Evolutionary conservation across 192 early-diverging fungal genomes (phyloP), one percentile per base, ranked within the genome.

Genomic region (Anaeromyces robustus): DNA sequence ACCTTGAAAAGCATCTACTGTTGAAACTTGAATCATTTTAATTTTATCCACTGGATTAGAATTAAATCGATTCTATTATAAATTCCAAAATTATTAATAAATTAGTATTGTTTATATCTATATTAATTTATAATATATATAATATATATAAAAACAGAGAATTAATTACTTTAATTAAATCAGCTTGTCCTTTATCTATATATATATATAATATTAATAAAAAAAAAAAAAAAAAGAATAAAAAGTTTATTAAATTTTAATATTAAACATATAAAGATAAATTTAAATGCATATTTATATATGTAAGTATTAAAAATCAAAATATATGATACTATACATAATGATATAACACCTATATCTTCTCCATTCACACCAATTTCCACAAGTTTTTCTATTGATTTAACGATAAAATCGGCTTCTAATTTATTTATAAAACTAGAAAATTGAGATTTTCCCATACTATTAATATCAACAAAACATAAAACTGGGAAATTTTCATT

Each of bases 281-380:
- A n/a, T n/a, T n/a, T n/a, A n/a, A n/a, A n/a, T n/a, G n/a, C n/a
- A n/a, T n/a, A n/a, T n/a, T n/a, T n/a, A n/a, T n/a, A n/a, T n/a
- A n/a, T n/a, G n/a, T n/a, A n/a, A n/a, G n/a, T 19, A 4, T 31
- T 4, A 2, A 39, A 41, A 78, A 34, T 30, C 41, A 28, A 59
- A 39, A 29, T 28, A 26, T 19, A 29, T 84, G 88, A 86, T 86
- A 93, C 92, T 88, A 86, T 86, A 93, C 92, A 94, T 30, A 93
- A 83, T 3, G 90, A 86, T 34, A 94, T 94, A 14, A 94, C 88
- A 4, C 93, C 93, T 78, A 94, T 87, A 18, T 89, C 86, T 1
- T 79, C 16, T 9, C 87, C 81, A 12, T 85, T 79, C 12, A 94
- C 82, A 77, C 85, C 86, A 14, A 84, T 77, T 14, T 83, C 41